Evolutionary conservation across 2,329 filamentous ascomycete genomes (phyloP), one percentile per base, ranked within the genome.

Genomic region (Fusarium sp.): DNA sequence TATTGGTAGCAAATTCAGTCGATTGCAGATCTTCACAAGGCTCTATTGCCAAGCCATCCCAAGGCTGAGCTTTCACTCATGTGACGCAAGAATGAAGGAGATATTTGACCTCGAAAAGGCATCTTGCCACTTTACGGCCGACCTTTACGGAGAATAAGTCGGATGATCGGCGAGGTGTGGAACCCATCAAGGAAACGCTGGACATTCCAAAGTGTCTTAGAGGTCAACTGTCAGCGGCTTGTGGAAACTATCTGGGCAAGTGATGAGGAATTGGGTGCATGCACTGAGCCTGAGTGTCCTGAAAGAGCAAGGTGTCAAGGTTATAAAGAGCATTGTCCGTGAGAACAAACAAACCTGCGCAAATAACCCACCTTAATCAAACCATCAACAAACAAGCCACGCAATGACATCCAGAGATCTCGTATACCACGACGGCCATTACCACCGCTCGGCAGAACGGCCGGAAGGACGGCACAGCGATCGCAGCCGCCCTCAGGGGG

Each of bases 381-480:
- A 29, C 38, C n/a, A 19, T 29, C 40, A 34, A 48, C 36, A 40
- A 43, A 12, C 40, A 24, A 29, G 48, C 36, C 39, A 58, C 42
- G 53, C 43, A 42, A 72, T 71, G 70, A 28, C 60, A 7, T 22
- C 28, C 13, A 42, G 55, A 28, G 68, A 72, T 42, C 70, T 74
- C 31, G 64, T 73, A 15, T 75, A 75, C 44, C 69, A 70, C 68
- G 43, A 75, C 50, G 73, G 72, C 11, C 73, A 70, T 51, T 75
- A 75, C 50, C 59, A 73, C 19, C 47, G 50, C 11, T 44, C 58
- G 48, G 63, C 40, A 42, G 46, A 49, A 25, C 56, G 56, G 44
- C 54, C 62, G 52, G 61, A 52, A 61, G 50, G 40, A 29, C 54
- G 56, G 31, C 52, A 61, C 35, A 25, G 22, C 12, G 34, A 45